Evolutionary conservation across 2,329 filamentous ascomycete genomes (phyloP).

Genomic region (Cordyceps militaris): DNA sequence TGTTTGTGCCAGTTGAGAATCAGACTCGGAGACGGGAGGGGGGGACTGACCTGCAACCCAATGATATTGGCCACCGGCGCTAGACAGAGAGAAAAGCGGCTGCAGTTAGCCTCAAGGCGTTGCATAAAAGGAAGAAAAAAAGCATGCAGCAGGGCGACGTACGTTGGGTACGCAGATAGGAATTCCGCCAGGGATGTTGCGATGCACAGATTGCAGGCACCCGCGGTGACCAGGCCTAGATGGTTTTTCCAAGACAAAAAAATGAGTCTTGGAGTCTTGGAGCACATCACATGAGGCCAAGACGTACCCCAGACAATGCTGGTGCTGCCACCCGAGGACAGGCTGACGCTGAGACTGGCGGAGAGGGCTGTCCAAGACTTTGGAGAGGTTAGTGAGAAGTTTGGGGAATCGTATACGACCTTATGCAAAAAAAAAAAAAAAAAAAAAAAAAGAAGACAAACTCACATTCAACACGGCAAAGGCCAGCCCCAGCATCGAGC

Average conservation of each 20-base stretch:
- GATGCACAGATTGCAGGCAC: constrained; percentile 34
- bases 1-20: constrained; percentile 32
- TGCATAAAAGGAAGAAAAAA: not conserved
- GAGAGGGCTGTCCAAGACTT: constrained; percentile 39
- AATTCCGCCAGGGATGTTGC: constrained; percentile 65
- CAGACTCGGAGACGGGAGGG: constrained; percentile 42
- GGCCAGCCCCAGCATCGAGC: constrained; percentile 36
- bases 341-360: constrained; percentile 36
- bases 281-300: too few species aligned
- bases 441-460: not conserved
- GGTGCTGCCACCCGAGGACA: constrained; percentile 61
- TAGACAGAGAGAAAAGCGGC: constrained; percentile 10
- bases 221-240: constrained; percentile 25
- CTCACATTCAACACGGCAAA: constrained; percentile 39
- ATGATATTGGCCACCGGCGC: constrained; percentile 57
- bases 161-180: constrained; percentile 52
- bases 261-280: too few species aligned
- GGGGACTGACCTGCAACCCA: constrained; percentile 53
- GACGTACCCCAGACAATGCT: constrained; percentile 61
- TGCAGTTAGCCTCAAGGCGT: not conserved
- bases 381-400: not conserved
- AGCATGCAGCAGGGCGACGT: constrained; percentile 1
- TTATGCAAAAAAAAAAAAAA: too few species aligned
- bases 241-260: not conserved
- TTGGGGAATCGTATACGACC: too few species aligned